Base-by-base conservation (phyloP, 768 basidiomycete genomes). In the Phaffia tasmanica region DNA sequence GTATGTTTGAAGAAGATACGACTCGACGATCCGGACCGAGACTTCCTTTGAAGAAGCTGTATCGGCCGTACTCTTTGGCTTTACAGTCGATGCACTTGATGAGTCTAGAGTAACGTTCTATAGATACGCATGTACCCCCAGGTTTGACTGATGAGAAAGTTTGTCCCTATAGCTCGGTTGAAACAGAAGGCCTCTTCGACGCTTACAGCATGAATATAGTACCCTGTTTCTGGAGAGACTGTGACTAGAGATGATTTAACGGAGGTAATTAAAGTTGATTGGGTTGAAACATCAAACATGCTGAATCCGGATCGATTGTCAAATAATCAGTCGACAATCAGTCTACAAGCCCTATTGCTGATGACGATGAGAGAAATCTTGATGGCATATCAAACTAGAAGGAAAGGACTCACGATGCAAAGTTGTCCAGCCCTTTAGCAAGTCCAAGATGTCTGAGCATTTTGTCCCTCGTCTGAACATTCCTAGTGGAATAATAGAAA, bases 401-500 rank as follows among this genome's bases (percentile, higher is more conserved):
- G 53, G 15, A 30, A 9, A 30, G 15, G n/a, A 32, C 67, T 27
- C 49, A 64, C 67, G 21, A 23, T 50, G 62, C 62, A 55, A 69
- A 69, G 32, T 60, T 42, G 2, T 64, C 63, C 29, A 69, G 57
- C 0, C 67, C 67, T 57, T 69, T 69, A 6, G 67, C 67, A 4
- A 69, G 63, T 0, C 67, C 67, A 8, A 69, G 29, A 29, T 63
- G 62, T 35, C 67, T 57, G 7, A 69, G 67, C 67, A 69, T 69
- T n/a, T 27, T 57, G 58, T 69, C 67, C 25, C 67, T 63, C 2
- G 67, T 63, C 0, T 50, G 29, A 16, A 64, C 25, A 21, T 69
- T 48, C 27, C 64, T 46, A 32, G 42, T 63, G 4, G 67, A 63
- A 3, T 29, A 64, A 58, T 69, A 69, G 67, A 63, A 69, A 32